Evolutionary conservation across 2,329 filamentous ascomycete genomes (phyloP), one percentile per base, ranked within the genome.

Genomic region (Colletotrichum tropicicola): DNA sequence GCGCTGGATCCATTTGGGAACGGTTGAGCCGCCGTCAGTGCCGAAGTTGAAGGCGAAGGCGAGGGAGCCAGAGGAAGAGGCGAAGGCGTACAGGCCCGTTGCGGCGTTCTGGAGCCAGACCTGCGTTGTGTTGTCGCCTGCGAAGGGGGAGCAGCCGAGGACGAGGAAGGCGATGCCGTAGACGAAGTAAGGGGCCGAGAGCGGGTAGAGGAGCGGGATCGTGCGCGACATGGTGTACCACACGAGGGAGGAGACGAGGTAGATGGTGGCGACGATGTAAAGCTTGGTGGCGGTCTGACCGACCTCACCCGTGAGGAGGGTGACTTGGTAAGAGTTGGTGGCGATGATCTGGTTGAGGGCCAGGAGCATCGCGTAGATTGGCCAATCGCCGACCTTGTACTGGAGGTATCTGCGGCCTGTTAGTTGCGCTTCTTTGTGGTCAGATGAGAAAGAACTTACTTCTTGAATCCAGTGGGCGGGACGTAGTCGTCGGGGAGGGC

Each of bases 1-100:
- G 60, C 89, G 84, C 77, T 88, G 89, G 23, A 89, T 87, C 88
- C 88, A 91, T 35, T 86, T 82, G 72, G 86, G 87, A 39, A 89
- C 84, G 9, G 88, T 86, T 2, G 85, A 83, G 52, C 87, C 87
- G 41, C 85, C 86, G 78, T 89, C 87, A 68, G 86, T 85, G 59
- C 88, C 88, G 69, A 90, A 91, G 74, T 91, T 91, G 55, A 90
- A 82, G 3, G 88, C 84, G 71, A 91, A 91, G 78, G 87, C 90
- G 59, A 91, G 80, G 1, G 85, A 87, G 6, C 89, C 89, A 39
- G 85, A 87, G 8, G 87, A 83, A 3, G 89, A 89, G 3, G 88
- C 89, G 5, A 85, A 80, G 2, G 88, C 86, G 72, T 91, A 91
- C 25, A 89, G 71, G 4, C 80, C 88, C 2, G 87, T 88, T 7